These are phyloP conservation scores for Irpex sp. DNA, from an alignment of 1,284 basidiomycete species.

Conservation along the genomic window DNA sequence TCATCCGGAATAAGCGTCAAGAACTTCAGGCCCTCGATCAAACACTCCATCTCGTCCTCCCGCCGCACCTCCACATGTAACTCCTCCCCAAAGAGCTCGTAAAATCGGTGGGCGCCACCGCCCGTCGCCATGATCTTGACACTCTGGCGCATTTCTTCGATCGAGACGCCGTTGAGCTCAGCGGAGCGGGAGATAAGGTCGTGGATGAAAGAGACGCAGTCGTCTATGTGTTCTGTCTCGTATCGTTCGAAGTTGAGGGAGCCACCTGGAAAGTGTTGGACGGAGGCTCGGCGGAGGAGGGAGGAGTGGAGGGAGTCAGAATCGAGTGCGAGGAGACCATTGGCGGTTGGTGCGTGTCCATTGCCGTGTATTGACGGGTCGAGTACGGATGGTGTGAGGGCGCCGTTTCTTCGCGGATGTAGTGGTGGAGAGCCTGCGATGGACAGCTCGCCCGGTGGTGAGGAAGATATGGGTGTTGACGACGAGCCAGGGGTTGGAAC, in stretches of 20 bases:
- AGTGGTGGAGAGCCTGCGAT: slow-evolving; percentile 12
- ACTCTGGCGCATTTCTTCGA: slow-evolving; percentile 87
- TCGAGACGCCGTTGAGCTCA: slow-evolving; percentile 81
- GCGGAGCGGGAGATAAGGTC: slow-evolving; percentile 88
- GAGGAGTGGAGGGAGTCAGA: slow-evolving; percentile 56
- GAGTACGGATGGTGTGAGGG: slow-evolving; percentile 79
- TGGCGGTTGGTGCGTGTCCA: slow-evolving; percentile 13
- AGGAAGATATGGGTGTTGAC: slow-evolving; percentile 38
- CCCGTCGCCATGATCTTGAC: slow-evolving; percentile 99
- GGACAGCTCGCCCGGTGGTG: slow-evolving; percentile 19
- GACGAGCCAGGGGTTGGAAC: slow-evolving; percentile 47
- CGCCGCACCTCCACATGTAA: slow-evolving; percentile 83
- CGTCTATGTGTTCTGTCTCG: slow-evolving; percentile 87
- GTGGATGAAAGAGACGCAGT: slow-evolving; percentile 86
- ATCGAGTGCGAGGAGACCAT: slow-evolving; percentile 37
- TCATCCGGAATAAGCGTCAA: slow-evolving; percentile 96
- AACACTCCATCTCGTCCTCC: slow-evolving; percentile 99
- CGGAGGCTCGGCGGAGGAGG: slow-evolving; percentile 63
- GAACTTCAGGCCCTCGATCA: slow-evolving; percentile 97
- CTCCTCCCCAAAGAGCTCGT: slow-evolving; percentile 75
- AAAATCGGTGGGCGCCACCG: slow-evolving; percentile 94
- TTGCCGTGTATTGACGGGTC: slow-evolving; percentile 36
- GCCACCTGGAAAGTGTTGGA: slow-evolving; percentile 90
- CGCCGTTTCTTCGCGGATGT: slow-evolving; percentile 52
- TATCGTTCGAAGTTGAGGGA: slow-evolving; percentile 98